Base-by-base conservation (phyloP, 2,329 filamentous ascomycete species). In the Plectosphaerella plurivora region DNA sequence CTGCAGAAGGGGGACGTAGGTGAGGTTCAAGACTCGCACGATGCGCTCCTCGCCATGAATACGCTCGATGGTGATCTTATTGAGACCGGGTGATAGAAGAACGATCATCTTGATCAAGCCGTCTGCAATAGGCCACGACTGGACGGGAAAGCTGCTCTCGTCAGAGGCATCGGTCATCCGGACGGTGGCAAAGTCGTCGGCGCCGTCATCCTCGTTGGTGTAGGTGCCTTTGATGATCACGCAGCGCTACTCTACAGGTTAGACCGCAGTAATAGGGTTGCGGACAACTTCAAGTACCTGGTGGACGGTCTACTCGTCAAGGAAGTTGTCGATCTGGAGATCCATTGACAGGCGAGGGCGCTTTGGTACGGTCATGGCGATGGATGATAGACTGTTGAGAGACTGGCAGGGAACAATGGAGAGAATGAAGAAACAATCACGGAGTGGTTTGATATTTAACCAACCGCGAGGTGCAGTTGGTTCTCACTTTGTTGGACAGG, bases 1-100 rank as follows among this genome's bases (percentile, higher is more conserved):
- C 60, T 75, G 73, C 7, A 54, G 78, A 64, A 61, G 81, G 73
- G 63, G 79, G 0, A 82, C 77, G 66, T 89, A 86, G n/a, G 58
- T 57, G 15, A 66, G 35, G 70, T 71, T 18, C 39, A 42, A 42
- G 39, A 18, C n/a, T 5, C 39, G n/a, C 39, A 18, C 3, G 11
- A n/a, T n/a, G 20, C 39, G 39, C 16, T 42, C 39, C 39, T 42
- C 39, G 16, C 39, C 39, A 42, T 20, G 39, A n/a, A 7, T 15
- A 10, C 53, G 53, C 1, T 25, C 39, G 39, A 55, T 53, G 14
- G 45, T 18, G 4, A 53, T 20, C 6, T 24, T 45, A 33, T 55
- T 55, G 7, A n/a, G 35, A 15, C 53, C 53, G 5, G 53, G 51
- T 0, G 47, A 53, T 4, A 55, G 53, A 2, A 55, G 37, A 18